Evolutionary conservation across 352 stramenopile genomes (phyloP), one percentile per base, ranked within the genome.

Genomic region (Phytopythium cucurbitacearum): DNA sequence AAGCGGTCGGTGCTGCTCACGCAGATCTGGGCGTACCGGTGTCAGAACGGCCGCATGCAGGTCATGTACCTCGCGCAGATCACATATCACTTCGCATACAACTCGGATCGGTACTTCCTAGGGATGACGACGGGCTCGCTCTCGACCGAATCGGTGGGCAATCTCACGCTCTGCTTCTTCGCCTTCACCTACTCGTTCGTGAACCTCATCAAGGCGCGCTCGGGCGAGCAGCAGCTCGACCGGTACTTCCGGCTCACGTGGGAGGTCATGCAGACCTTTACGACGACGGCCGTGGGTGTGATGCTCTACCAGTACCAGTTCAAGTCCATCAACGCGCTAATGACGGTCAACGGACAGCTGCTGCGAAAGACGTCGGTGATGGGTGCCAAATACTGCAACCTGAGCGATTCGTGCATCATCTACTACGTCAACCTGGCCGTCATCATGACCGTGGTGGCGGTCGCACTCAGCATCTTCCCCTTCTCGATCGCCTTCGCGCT

Each of bases 21-120:
- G 0, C 57, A 66, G 5, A 63, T 63, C 4, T 66, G 62, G 53
- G 58, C 58, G 0, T 70, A 70, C 47, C 51, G 61, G 8, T 65
- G 57, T 21, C 62, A 65, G 35, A 65, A 65, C 4, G 61, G 61
- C 1, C 62, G 50, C 4, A 69, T 69, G 62, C 62, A 69, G 34
- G 48, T 56, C 3, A 10, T 65, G 2, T 64, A 69, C 47, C 58
- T 69, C 10, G 62, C 58, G 3, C 57, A 69, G 32, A 37, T 65
- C 9, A 62, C 47, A 7, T 69, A 69, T n/a, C 57, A 69, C 43
- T 45, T 69, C 48, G 42, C 40, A 0, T 69, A 54, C 53, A 65
- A 69, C 57, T 69, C 62, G 8, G 57, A 65, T 15, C 53, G 59
- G 62, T 69, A 66, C 50, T 44, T 60, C 15, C 54, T 66, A 3